Percentiles rank a stretch among this genome's conserved stretches.
phyloP scores from a whole-genome alignment of 176 grass and related monocot species.

The Cenchrus americanus region DNA sequence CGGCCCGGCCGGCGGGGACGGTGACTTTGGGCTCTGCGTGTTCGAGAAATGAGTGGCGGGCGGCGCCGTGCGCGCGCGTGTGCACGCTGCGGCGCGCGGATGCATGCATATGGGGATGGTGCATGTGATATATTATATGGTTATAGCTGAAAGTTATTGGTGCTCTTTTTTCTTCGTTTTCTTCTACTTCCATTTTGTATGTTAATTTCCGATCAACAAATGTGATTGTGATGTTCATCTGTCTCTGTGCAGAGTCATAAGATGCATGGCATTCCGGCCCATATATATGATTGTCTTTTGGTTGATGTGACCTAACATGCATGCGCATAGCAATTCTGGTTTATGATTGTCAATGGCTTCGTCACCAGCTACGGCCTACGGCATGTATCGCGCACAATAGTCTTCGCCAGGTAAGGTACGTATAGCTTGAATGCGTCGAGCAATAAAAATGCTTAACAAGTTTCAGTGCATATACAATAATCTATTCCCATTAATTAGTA shows the following conservation, averaged over 20 bases:
- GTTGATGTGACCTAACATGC: slow-evolving; percentile 18
- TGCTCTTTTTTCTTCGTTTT: not conserved
- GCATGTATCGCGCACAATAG: not conserved
- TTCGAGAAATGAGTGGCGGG: slow-evolving; percentile 48
- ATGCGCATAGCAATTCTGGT: not conserved
- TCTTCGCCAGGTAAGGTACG: not conserved
- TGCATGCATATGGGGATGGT: slow-evolving; percentile 20
- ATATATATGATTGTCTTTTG: slow-evolving; percentile 2
- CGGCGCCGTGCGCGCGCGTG: slow-evolving; percentile 7
- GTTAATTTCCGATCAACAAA: slow-evolving; percentile 39
- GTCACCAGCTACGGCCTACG: not conserved
- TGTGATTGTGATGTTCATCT: slow-evolving; percentile 55
- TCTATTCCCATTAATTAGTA: not conserved
- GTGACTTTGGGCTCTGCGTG: slow-evolving; percentile 58
- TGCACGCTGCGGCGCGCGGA: not conserved
- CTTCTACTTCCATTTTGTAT: slow-evolving; percentile 25
- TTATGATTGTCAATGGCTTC: slow-evolving; percentile 4
- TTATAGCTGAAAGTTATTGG: slow-evolving; percentile 52
- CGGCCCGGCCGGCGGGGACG: slow-evolving; percentile 39
- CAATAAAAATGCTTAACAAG: not conserved
- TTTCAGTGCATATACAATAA: not conserved
- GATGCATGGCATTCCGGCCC: slow-evolving; percentile 42
- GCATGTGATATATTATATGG: slow-evolving; percentile 46
- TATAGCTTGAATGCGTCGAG: not conserved
- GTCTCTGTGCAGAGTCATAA: slow-evolving; percentile 48